Base-by-base conservation (phyloP, 2,329 filamentous ascomycete species). In the Proliferodiscus dingleyae region DNA sequence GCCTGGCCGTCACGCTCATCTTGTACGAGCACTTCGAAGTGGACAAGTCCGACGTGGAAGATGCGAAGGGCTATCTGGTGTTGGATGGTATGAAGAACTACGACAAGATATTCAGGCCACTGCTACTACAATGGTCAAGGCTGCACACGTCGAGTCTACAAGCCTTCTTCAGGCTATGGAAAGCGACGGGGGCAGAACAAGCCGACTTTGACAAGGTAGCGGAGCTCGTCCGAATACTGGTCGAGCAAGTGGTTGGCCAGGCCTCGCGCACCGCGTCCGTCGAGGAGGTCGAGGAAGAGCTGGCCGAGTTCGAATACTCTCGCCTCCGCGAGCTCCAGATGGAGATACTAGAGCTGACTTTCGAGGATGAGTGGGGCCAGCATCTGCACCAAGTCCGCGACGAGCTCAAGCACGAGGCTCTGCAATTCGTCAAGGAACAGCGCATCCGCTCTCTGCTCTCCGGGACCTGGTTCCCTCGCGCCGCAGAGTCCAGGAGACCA, bases 391-490 rank as follows among this genome's bases (percentile, higher is more conserved):
- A 93, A 67, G 87, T 95, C n/a, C 85, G 89, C 26, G 89, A 96
- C 44, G 89, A 95, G 64, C 75, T 97, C 36, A 86, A 88, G 56
- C 83, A 91, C 59, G 93, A 98, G 66, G 89, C 91, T 9, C 70
- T 96, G 43, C 88, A 95, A 60, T 98, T 98, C 61, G 87, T 97
- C 67, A 96, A 95, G 67, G 93, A 98, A 68, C 93, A 98, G 66
- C 82, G 93, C 29, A 87, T 97, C 50, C 79, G 93, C 43, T 96
- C 90, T 62, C 72, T 98, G 30, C 76, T 97, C 3, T 78, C 88
- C 55, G 93, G 93, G 5, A 83, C 86, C 8, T 98, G 93, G 93
- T 98, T 97, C 69, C 41, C 66, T 60, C 60, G 66, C 61, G 62
- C 78, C 72, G 54, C 68, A 56, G 58, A 73, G 66, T 42, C 64